These are phyloP conservation scores for Coffea eugenioides DNA, from an alignment of 257 asterid species.

Conservation along the genomic window DNA sequence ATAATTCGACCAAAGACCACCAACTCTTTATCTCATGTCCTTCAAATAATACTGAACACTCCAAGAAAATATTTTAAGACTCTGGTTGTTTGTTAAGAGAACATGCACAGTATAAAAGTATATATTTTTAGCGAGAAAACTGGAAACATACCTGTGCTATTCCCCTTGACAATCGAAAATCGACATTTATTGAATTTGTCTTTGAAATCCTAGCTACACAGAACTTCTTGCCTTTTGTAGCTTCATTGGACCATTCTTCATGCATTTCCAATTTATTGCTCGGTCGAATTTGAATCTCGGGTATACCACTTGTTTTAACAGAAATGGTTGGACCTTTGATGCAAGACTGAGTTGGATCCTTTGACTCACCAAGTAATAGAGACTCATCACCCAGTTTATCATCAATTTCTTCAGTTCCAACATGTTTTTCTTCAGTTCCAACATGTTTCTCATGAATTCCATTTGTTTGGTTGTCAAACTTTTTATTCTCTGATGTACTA, in stretches of 20 bases:
- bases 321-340: constrained; percentile 28
- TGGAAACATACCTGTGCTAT: constrained; percentile 74
- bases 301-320: constrained; percentile 43
- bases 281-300: constrained; percentile 49
- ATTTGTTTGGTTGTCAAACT: constrained; percentile 36
- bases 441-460: constrained; percentile 42
- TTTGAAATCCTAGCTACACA: constrained; percentile 70
- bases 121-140: constrained; percentile 5
- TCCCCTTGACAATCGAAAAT: constrained; percentile 95
- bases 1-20: not conserved
- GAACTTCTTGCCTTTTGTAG: constrained; percentile 57
- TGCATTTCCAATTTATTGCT: constrained; percentile 49
- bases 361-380: constrained; percentile 26
- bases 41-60: not conserved
- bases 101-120: not conserved
- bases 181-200: constrained; percentile 87
- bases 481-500: constrained; percentile 9
- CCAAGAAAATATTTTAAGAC: not conserved
- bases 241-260: constrained; percentile 52
- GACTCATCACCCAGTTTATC: constrained; percentile 40
- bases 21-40: not conserved
- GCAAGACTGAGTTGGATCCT: constrained; percentile 8
- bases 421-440: constrained; percentile 49
- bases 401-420: constrained; percentile 45
- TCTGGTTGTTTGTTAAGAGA: not conserved